Percentiles rank a stretch among this genome's conserved stretches.
Evolutionary conservation across 805 yeast species (phyloP).

Genomic region (Candida odintsovae): DNA sequence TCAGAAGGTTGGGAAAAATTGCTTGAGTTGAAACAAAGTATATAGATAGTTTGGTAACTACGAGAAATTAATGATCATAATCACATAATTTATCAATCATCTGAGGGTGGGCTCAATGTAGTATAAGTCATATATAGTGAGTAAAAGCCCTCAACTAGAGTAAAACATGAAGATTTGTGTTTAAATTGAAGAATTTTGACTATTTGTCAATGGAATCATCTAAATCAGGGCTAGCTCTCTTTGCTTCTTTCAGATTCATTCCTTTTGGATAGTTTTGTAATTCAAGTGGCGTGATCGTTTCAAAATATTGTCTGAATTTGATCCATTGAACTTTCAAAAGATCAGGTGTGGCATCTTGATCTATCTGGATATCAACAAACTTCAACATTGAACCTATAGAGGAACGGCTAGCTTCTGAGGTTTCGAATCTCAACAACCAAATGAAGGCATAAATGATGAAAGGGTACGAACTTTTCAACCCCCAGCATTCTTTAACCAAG

Average conservation of each 20-base stretch:
- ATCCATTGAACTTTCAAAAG: constrained; percentile 1
- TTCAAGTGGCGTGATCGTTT: background rate
- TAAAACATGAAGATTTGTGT: too few relatives aligned
- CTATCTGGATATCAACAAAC: constrained; percentile 2
- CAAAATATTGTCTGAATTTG: background rate
- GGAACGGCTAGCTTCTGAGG: constrained; percentile 23
- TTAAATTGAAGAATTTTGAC: too few relatives aligned
- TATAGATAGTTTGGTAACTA: constrained; percentile 1
- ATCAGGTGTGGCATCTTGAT: background rate
- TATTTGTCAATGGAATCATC: background rate
- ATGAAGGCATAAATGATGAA: constrained; percentile 29
- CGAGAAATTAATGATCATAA: too few relatives aligned
- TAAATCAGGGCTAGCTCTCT: background rate
- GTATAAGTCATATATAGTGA: too few relatives aligned
- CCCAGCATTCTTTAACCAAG: constrained; percentile 25
- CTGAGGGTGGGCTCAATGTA: background rate
- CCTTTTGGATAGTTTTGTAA: background rate
- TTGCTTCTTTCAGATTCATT: background rate
- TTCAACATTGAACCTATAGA: constrained; percentile 14
- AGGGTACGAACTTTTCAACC: constrained; percentile 24
- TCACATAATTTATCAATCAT: background rate
- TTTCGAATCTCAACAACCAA: constrained; percentile 35
- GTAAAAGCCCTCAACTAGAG: too few relatives aligned
- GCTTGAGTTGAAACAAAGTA: constrained; percentile 29
- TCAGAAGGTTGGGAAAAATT: constrained; percentile 71